Conservation (phyloP, 116 monocot species). For the Zostera marina region DNA sequence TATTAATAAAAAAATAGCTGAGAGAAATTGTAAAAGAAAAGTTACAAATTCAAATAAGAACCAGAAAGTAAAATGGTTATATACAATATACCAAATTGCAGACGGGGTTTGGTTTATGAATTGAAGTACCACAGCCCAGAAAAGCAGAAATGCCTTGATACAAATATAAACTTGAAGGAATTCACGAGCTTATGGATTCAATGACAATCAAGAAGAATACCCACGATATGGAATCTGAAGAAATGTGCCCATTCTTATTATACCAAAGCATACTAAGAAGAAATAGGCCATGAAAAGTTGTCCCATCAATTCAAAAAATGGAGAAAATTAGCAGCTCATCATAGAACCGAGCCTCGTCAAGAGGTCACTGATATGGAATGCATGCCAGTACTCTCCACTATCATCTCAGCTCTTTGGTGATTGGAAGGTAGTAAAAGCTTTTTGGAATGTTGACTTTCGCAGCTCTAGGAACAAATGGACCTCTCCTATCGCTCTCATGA, state of each 20-base stretch:
- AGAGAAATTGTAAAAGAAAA: too few relatives aligned
- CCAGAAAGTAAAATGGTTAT: too few relatives aligned
- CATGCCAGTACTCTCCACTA: conserved; percentile 51
- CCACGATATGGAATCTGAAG: conserved; percentile 41
- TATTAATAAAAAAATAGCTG: too few relatives aligned
- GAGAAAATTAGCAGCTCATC: conserved; percentile 25
- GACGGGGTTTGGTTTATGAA: too few relatives aligned
- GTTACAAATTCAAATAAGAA: too few relatives aligned
- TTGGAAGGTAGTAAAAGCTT: conserved; percentile 17
- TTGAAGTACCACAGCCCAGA: conserved; percentile 33
- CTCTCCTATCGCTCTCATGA: not conserved
- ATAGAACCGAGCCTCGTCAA: conserved; percentile 26
- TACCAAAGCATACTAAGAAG: conserved; percentile 17
- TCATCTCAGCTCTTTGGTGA: conserved; percentile 35
- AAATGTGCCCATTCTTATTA: conserved; percentile 43
- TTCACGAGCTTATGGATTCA: conserved; percentile 25
- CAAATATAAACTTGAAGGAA: conserved; percentile 19
- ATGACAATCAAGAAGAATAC: conserved; percentile 37
- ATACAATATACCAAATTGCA: too few relatives aligned
- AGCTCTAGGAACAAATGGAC: conserved; percentile 11
- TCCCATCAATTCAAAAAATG: conserved; percentile 28
- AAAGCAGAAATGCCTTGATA: too few relatives aligned
- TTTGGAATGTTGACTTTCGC: conserved; percentile 17
- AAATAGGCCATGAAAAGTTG: conserved; percentile 22
- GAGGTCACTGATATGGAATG: conserved; percentile 34